phyloP scores from a whole-genome alignment of 805 yeast species.

The Metschnikowia bowlesiae region DNA sequence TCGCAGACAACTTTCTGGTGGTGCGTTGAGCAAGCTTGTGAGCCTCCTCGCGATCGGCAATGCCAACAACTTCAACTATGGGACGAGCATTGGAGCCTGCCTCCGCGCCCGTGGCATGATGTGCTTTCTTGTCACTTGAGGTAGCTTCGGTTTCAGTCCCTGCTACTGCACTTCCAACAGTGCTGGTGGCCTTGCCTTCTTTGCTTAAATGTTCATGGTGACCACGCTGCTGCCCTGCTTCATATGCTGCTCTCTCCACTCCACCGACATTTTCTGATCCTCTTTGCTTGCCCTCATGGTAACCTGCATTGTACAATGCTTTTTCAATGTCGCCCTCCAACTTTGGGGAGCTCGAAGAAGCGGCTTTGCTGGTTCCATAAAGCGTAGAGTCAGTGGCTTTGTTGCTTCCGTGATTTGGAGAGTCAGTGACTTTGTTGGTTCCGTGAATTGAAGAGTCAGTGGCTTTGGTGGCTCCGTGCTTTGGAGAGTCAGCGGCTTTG shows the following conservation, averaged over 20 bases:
- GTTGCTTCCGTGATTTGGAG: too few species aligned
- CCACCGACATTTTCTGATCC: not conserved
- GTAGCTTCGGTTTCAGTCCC: not conserved
- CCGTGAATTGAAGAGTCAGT: too few species aligned
- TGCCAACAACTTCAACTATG: constrained; percentile 34
- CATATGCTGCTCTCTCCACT: constrained; percentile 3
- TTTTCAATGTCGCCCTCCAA: constrained; percentile 3
- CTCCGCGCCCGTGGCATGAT: not conserved
- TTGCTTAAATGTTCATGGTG: not conserved
- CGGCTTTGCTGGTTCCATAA: not conserved
- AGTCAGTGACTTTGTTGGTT: too few species aligned
- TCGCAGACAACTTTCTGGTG: constrained; percentile 24
- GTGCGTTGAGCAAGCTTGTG: constrained; percentile 30
- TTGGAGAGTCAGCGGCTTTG: too few species aligned
- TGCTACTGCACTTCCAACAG: not conserved
- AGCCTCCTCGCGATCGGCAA: constrained; percentile 26
- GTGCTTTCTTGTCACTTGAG: not conserved
- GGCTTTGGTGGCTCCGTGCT: too few species aligned
- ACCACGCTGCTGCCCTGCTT: constrained; percentile 1
- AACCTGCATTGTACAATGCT: constrained; percentile 6
- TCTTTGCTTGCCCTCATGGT: constrained; percentile 1
- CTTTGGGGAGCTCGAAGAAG: not conserved
- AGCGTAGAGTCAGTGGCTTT: not conserved
- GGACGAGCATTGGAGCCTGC: constrained; percentile 5
- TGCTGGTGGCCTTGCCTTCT: not conserved